Evolutionary conservation across 2,329 filamentous ascomycete species (phyloP).

Genomic region (Xylaria sp.): DNA sequence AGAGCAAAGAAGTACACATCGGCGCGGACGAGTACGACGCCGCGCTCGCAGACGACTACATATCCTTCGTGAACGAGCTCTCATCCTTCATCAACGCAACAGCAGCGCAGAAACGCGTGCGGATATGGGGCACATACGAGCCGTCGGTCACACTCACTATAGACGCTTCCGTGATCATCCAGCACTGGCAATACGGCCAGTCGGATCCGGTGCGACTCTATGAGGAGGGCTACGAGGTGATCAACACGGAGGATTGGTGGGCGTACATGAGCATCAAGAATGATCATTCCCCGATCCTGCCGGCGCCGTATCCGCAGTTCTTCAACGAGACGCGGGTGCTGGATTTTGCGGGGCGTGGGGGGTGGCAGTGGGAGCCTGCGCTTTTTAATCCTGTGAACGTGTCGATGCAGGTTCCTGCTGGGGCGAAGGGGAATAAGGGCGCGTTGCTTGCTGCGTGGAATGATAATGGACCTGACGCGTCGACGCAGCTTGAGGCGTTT

Average conservation of each 20-base stretch:
- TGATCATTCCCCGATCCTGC: constrained; percentile 53
- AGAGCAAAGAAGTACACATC: constrained; percentile 59
- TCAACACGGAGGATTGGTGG: constrained; percentile 59
- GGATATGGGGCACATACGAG: constrained; percentile 61
- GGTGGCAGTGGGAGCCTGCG: constrained; percentile 54
- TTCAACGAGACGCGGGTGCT: constrained; percentile 51
- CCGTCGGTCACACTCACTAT: constrained; percentile 47
- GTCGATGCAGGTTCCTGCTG: constrained; percentile 45
- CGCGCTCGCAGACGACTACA: constrained; percentile 54
- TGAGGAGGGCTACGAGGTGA: constrained; percentile 44
- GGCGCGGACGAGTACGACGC: constrained; percentile 60
- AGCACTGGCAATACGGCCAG: constrained; percentile 57
- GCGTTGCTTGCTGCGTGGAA: constrained; percentile 54
- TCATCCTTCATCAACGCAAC: constrained; percentile 47
- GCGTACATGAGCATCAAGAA: constrained; percentile 62
- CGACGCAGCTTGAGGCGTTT: constrained; percentile 54
- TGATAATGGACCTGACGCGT: constrained; percentile 54
- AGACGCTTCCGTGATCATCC: constrained; percentile 42
- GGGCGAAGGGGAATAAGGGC: constrained; percentile 41
- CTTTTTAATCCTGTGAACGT: constrained; percentile 51
- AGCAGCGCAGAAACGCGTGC: constrained; percentile 49
- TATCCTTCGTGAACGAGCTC: constrained; percentile 58
- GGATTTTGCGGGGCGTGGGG: constrained; percentile 49
- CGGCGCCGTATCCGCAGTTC: constrained; percentile 53
- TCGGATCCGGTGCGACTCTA: constrained; percentile 51